A percentile compares a stretch with the other conserved stretches of the same genome.
Conservation (phyloP, 2,329 filamentous ascomycete genomes). For the Neonectria punicea region DNA sequence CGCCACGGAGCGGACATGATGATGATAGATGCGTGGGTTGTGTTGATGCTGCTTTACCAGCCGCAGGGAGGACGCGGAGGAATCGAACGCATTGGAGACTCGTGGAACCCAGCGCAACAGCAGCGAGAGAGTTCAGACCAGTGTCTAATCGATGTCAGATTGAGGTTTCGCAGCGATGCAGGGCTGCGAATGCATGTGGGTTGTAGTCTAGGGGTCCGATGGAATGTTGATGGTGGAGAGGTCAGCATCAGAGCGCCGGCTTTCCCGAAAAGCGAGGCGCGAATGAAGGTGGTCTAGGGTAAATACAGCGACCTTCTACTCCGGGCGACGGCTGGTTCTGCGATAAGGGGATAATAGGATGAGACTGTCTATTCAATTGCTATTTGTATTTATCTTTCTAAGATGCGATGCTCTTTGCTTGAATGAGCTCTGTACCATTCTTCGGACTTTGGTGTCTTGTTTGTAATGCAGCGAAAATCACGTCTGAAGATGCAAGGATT, state of each 20-base stretch:
- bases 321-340: neutral
- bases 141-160: neutral
- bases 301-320: neutral
- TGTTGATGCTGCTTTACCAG: neutral
- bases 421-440: no score
- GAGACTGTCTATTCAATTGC: no score
- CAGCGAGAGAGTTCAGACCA: neutral
- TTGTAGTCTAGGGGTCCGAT: neutral
- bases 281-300: conserved; percentile 1
- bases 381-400: neutral
- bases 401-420: neutral
- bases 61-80: neutral
- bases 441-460: no score
- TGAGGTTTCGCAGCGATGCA: neutral
- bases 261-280: neutral
- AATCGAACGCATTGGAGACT: neutral
- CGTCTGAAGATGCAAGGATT: neutral
- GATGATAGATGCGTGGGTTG: neutral
- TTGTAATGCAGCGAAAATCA: neutral
- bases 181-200: neutral
- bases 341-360: neutral
- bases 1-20: conserved; percentile 26
- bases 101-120: neutral
- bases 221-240: neutral
- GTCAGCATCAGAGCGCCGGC: neutral